Evolutionary conservation across 1,284 basidiomycete genomes (phyloP).

Genomic region (Cystobasidiaceae sp.): DNA sequence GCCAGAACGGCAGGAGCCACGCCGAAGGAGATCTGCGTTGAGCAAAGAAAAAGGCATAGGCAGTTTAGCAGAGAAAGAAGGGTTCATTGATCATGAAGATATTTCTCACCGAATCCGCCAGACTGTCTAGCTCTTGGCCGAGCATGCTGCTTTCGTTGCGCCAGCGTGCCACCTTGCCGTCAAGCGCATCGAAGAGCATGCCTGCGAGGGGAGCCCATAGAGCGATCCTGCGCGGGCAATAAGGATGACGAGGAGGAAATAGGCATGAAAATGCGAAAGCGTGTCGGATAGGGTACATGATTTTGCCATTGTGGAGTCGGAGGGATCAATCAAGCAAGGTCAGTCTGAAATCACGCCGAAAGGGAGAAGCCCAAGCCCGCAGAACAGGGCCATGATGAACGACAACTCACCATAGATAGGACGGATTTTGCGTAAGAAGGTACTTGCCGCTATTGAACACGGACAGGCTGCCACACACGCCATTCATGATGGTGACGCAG

Average conservation of each 20-base stretch:
- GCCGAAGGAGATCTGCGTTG: constrained; percentile 83
- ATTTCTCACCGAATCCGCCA: constrained; percentile 79
- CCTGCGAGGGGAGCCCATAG: constrained; percentile 84
- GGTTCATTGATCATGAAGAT: not conserved
- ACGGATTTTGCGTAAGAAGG: constrained; percentile 71
- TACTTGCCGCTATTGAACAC: constrained; percentile 89
- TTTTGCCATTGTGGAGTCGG: not conserved
- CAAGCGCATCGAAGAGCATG: constrained; percentile 96
- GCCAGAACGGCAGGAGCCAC: constrained; percentile 93
- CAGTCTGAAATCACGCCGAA: no score
- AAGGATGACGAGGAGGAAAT: not conserved
- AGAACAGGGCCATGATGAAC: not conserved
- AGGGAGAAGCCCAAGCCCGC: not conserved
- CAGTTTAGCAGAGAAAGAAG: not conserved
- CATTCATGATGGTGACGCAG: constrained; percentile 99
- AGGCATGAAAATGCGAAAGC: not conserved
- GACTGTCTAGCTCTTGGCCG: constrained; percentile 95
- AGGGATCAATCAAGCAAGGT: not conserved
- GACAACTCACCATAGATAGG: constrained; percentile 60
- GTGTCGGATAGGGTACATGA: not conserved
- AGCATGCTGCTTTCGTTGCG: constrained; percentile 89
- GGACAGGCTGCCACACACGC: constrained; percentile 94
- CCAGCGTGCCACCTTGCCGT: constrained; percentile 97
- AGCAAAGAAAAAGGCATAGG: not conserved
- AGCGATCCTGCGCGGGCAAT: constrained; percentile 56